Conservation (phyloP, 352 stramenopile genomes). For the Globisporangium ultimum region DNA sequence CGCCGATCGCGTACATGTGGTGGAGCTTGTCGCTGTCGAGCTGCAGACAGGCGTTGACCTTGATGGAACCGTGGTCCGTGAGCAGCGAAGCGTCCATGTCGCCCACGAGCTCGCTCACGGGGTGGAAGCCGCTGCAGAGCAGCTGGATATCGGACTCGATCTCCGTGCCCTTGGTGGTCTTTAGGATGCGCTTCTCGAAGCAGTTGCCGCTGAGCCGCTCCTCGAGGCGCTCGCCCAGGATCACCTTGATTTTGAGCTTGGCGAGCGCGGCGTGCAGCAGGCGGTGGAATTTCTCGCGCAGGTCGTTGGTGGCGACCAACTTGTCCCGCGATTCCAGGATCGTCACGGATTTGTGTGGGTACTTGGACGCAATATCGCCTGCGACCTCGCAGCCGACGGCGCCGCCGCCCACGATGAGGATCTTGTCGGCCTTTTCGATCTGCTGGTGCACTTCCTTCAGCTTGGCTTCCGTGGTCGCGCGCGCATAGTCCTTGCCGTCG, state of each 20-base stretch:
- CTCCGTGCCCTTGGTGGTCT: constrained; percentile 38
- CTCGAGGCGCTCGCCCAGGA: constrained; percentile 45
- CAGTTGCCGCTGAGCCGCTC: constrained; percentile 30
- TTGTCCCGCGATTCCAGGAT: constrained; percentile 35
- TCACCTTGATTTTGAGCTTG: constrained; percentile 44
- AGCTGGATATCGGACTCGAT: constrained; percentile 53
- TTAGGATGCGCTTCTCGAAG: constrained; percentile 32
- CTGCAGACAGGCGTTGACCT: constrained; percentile 49
- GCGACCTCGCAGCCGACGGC: constrained; percentile 54
- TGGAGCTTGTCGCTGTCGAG: constrained; percentile 37
- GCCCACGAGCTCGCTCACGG: constrained; percentile 19
- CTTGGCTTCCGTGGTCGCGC: constrained; percentile 18
- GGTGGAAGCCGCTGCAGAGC: constrained; percentile 34
- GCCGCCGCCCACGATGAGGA: constrained; percentile 53
- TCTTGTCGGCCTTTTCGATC: constrained; percentile 37
- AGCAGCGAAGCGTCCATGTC: constrained; percentile 44
- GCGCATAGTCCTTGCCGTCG: constrained; percentile 20
- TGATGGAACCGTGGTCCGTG: constrained; percentile 30
- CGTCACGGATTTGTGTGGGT: constrained; percentile 48
- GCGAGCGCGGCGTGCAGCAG: constrained; percentile 28
- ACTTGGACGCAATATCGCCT: constrained; percentile 38
- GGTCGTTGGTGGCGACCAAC: constrained; percentile 28
- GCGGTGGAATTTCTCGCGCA: constrained; percentile 45
- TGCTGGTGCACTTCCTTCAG: constrained; percentile 24
- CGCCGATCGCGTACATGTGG: constrained; percentile 53